These are phyloP conservation scores for Aspergillus affinis DNA, from an alignment of 495 filamentous ascomycete genomes.

Conservation along the genomic window DNA sequence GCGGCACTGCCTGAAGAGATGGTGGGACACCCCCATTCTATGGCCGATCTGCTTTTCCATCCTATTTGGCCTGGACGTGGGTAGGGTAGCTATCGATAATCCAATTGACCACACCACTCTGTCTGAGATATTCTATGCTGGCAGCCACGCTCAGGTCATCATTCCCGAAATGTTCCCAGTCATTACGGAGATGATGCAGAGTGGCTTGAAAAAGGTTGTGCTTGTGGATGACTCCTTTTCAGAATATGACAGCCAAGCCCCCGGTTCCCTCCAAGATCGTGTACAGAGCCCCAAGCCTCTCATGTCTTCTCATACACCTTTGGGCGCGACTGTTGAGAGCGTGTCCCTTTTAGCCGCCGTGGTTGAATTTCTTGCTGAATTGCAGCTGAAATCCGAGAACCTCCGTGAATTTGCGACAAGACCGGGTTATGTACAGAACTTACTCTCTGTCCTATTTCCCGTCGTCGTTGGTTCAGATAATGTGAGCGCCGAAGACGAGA, in stretches of 20 bases:
- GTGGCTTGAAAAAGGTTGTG: constrained; percentile 61
- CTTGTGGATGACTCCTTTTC: constrained; percentile 9
- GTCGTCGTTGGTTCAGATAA: constrained; percentile 80
- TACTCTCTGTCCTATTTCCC: constrained; percentile 79
- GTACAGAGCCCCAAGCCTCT: constrained; percentile 12
- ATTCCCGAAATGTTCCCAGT: constrained; percentile 79
- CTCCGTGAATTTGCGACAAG: constrained; percentile 80
- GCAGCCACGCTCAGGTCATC: constrained; percentile 58
- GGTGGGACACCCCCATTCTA: constrained; percentile 82
- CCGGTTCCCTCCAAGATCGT: constrained; percentile 12
- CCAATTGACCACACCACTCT: constrained; percentile 73
- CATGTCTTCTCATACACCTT: constrained; percentile 16
- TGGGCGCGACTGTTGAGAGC: constrained; percentile 18
- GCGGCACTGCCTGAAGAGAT: constrained; percentile 74
- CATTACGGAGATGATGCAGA: constrained; percentile 84
- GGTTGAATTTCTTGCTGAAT: constrained; percentile 73
- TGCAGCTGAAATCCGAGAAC: constrained; percentile 66
- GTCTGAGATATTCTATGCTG: constrained; percentile 61
- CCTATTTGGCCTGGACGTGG: constrained; percentile 79
- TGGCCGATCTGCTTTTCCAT: constrained; percentile 92
- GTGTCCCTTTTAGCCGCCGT: constrained; percentile 63
- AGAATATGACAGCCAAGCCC: constrained; percentile 2
- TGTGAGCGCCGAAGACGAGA: constrained; percentile 76
- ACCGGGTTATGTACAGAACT: constrained; percentile 74
- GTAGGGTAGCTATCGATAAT: constrained; percentile 67